Percentiles rank a stretch among this genome's conserved stretches.
Conservation (phyloP, 2,329 filamentous ascomycete species). For the Ceratocystis eucalypticola region DNA sequence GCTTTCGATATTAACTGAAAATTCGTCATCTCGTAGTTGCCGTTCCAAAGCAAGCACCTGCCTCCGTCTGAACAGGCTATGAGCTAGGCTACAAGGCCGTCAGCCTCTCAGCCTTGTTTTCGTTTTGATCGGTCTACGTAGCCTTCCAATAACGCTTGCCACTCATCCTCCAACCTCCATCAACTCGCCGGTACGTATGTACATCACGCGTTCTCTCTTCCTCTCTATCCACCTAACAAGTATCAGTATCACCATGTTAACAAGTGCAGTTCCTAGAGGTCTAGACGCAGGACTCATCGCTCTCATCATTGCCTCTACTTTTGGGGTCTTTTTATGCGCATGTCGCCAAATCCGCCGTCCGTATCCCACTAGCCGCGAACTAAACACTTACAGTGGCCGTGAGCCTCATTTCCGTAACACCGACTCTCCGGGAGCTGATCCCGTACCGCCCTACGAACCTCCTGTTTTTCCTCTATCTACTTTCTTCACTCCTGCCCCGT, state of each 20-base stretch:
- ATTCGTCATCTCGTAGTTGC: constrained; percentile 15
- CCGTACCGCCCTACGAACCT: constrained; percentile 17
- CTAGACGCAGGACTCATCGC: constrained; percentile 14
- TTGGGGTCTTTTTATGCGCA: constrained; percentile 17
- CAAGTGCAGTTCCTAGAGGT: not conserved
- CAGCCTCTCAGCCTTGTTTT: constrained; percentile 8
- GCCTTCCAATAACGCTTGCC: constrained; percentile 1
- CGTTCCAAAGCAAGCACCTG: not conserved
- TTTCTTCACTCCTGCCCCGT: constrained; percentile 3
- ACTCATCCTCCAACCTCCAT: not conserved
- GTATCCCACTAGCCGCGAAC: constrained; percentile 7
- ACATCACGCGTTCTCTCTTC: not conserved
- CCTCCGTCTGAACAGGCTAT: not conserved
- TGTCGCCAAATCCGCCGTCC: constrained; percentile 9
- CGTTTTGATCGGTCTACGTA: not conserved
- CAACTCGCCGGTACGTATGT: constrained; percentile 2
- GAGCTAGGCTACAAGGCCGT: not conserved
- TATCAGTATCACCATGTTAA: constrained; percentile 4
- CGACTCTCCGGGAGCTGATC: constrained; percentile 14
- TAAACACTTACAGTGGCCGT: not conserved
- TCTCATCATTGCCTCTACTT: constrained; percentile 14
- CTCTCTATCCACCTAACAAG: not conserved
- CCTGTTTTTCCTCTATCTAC: constrained; percentile 10
- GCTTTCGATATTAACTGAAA: not conserved
- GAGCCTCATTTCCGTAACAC: constrained; percentile 1